Conservation (phyloP, 2,329 filamentous ascomycete species). For the Polychaeton citri region DNA sequence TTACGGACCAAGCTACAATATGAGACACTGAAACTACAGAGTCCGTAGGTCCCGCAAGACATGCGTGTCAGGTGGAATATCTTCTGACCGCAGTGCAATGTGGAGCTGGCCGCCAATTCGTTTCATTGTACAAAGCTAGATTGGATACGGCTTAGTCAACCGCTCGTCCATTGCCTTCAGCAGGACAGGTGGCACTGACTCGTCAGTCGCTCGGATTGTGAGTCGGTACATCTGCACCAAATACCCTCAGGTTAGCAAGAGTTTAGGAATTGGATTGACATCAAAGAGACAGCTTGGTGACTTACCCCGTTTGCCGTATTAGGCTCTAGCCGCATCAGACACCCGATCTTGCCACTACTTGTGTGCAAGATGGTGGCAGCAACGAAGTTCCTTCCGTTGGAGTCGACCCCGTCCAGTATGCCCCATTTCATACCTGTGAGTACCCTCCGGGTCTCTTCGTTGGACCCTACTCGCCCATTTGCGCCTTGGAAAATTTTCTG, state of each 20-base stretch:
- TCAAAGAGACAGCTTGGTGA: constrained; percentile 4
- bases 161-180: constrained; percentile 80
- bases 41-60: too few species aligned
- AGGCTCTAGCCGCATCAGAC: constrained; percentile 82
- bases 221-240: constrained; percentile 84
- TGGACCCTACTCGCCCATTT: constrained; percentile 43
- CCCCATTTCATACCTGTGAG: constrained; percentile 86
- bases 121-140: not conserved
- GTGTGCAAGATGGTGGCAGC: constrained; percentile 80
- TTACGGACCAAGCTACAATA: too few species aligned
- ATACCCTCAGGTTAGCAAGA: not conserved
- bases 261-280: not conserved
- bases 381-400: constrained; percentile 86
- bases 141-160: constrained; percentile 29
- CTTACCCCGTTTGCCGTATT: constrained; percentile 84
- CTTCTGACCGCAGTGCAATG: too few species aligned
- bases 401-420: constrained; percentile 72
- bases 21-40: too few species aligned
- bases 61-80: too few species aligned
- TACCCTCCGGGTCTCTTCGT: constrained; percentile 55
- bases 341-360: constrained; percentile 82
- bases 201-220: constrained; percentile 87
- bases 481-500: constrained; percentile 67
- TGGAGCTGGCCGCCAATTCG: too few species aligned
- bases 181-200: constrained; percentile 66